These are phyloP conservation scores for Pichia sp. DNA, from an alignment of 1,139 yeast genomes.

Conservation along the genomic window DNA sequence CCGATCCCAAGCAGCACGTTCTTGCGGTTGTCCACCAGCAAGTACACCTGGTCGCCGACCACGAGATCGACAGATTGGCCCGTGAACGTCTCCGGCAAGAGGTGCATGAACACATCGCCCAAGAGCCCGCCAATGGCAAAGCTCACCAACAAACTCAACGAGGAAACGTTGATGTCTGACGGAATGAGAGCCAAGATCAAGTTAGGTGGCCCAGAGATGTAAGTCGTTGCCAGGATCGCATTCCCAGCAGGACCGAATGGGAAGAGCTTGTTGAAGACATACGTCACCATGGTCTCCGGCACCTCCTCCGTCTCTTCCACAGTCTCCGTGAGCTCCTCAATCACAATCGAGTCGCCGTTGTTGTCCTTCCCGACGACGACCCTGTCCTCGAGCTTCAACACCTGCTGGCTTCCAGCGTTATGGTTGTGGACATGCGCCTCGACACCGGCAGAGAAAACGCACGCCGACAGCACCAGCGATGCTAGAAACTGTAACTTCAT, in stretches of 20 bases:
- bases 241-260: constrained; percentile 55
- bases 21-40: constrained; percentile 44
- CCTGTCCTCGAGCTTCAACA: constrained; percentile 1
- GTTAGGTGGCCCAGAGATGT: constrained; percentile 61
- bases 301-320: not conserved
- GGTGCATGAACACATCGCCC: constrained; percentile 64
- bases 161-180: constrained; percentile 40
- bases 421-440: not conserved
- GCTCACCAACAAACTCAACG: constrained; percentile 49
- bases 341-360: not conserved
- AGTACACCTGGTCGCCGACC: constrained; percentile 6
- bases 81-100: constrained; percentile 58
- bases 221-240: constrained; percentile 55
- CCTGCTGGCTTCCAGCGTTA: not conserved
- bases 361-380: not conserved
- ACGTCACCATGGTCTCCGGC: constrained; percentile 19
- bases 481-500: not conserved
- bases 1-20: constrained; percentile 47
- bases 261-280: constrained; percentile 39
- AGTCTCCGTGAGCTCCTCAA: not conserved
- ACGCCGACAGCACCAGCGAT: not conserved
- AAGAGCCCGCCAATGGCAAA: constrained; percentile 69
- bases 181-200: constrained; percentile 51
- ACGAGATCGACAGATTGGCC: constrained; percentile 47
- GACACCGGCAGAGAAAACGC: not conserved